phyloP scores from a whole-genome alignment of 1,284 basidiomycete species.

The Fistulinella cinereoalba region DNA sequence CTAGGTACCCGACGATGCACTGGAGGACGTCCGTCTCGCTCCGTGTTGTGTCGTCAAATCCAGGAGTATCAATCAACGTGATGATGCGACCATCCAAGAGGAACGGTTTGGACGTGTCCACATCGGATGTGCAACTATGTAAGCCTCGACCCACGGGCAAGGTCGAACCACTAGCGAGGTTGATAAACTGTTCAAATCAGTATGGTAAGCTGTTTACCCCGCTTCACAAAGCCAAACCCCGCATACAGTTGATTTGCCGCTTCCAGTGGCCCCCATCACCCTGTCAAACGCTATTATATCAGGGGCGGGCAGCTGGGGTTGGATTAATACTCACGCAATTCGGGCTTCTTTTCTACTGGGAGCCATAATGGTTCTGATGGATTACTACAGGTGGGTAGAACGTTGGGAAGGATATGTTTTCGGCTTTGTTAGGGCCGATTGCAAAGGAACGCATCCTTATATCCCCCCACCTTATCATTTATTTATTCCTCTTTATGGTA shows the following conservation, averaged over 20 bases:
- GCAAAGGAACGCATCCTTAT: too few species aligned
- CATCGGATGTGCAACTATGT: conserved; percentile 35
- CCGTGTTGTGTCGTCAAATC: conserved; percentile 40
- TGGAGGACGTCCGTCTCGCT: conserved; percentile 41
- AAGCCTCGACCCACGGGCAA: conserved; percentile 35
- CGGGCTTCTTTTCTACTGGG: conserved; percentile 29
- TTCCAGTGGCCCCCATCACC: conserved; percentile 46
- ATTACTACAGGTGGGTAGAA: neutral
- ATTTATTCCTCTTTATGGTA: too few species aligned
- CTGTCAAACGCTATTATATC: conserved; percentile 25
- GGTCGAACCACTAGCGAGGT: conserved; percentile 34
- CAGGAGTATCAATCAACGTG: conserved; percentile 39
- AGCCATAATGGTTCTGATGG: conserved; percentile 20
- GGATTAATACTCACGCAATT: conserved; percentile 28
- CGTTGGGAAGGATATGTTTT: too few species aligned
- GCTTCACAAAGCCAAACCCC: neutral
- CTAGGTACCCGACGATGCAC: conserved; percentile 36
- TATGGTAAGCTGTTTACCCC: neutral
- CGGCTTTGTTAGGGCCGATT: too few species aligned
- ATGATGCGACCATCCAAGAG: conserved; percentile 32
- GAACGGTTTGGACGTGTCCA: conserved; percentile 34
- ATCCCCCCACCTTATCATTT: too few species aligned
- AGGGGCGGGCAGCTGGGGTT: neutral
- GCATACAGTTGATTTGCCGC: conserved; percentile 43
- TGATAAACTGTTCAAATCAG: conserved; percentile 34